Base-by-base conservation (phyloP, 140 eudicot genomes). In the Stevia rebaudiana region DNA sequence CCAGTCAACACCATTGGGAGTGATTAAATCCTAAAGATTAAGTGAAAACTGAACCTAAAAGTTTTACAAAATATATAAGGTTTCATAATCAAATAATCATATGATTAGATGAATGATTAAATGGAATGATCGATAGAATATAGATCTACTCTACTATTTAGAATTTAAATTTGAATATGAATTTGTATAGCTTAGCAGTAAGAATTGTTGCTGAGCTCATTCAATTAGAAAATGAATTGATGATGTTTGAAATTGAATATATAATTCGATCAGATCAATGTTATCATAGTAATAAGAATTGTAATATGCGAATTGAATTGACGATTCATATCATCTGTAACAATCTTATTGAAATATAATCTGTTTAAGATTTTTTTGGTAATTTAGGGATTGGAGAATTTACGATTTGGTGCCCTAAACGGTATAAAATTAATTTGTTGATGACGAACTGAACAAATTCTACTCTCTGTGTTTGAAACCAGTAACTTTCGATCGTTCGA, bases 1-100 rank as follows among this genome's bases (percentile, higher is more conserved):
- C 63, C 79, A 86, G 13, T 79, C 80, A 33, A 75, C 83, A 43
- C 77, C 56, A 25, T 55, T 72, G 11, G 95, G 97, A 8, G 81
- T 83, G 63, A 89, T 86, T 52, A 81, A 68, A 57, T 79, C 85
- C 39, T 89, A 11, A 79, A 48, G 66, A 39, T 52, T 67, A 23
- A 39, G 30, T 61, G 44, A 55, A 63, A n/a, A 19, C 10, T 3
- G 15, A 40, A 53, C 63, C 41, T 43, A 68, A 68, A 40, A 43
- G 57, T 48, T 63, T 43, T 11, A 40, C 63, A 39, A 52, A 52
- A 39, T 57, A 68, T 55, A 53, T n/a, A 24, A 37, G 31, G 21
- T 52, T 17, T 40, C 31, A 53, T 6, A 53, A 68, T 23, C 52
- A n/a, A n/a, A n/a, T n/a, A n/a, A n/a, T n/a, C n/a, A n/a, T n/a